Conservation (phyloP, 306 rosid genomes). For the Lagenaria siceraria region DNA sequence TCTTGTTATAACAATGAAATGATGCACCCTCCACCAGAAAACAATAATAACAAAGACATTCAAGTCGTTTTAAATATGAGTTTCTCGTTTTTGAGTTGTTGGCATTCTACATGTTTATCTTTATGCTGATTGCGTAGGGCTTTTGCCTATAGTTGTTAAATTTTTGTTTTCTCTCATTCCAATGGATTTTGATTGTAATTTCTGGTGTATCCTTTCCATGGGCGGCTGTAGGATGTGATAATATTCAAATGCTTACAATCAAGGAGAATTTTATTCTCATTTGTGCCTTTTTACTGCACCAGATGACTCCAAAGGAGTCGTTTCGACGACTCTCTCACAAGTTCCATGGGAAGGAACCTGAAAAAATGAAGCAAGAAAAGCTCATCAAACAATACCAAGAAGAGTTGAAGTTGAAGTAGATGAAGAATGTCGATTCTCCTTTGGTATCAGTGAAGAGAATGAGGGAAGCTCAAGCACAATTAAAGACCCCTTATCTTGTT, state of each 20-base stretch:
- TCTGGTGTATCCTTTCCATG: not conserved
- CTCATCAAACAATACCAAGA: constrained; percentile 75
- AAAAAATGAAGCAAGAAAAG: constrained; percentile 96
- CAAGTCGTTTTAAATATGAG: not conserved
- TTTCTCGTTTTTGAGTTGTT: not conserved
- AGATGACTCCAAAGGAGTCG: constrained; percentile 96
- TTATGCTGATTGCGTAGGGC: not conserved
- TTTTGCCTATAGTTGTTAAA: not conserved
- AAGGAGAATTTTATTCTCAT: not conserved
- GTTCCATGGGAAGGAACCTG: constrained; percentile 94
- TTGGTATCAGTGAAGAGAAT: constrained; percentile 79
- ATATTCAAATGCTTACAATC: not conserved
- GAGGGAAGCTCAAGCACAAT: constrained; percentile 85
- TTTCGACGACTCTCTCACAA: constrained; percentile 64
- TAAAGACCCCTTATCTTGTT: constrained; percentile 80
- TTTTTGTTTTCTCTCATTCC: not conserved
- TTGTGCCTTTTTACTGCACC: constrained; percentile 19
- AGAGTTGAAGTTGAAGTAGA: constrained; percentile 80
- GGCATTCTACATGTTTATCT: not conserved
- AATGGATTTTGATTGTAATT: not conserved
- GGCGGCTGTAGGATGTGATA: not conserved
- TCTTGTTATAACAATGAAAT: too few species aligned
- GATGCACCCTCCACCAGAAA: too few species aligned
- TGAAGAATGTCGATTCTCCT: constrained; percentile 90
- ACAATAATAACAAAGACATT: not conserved